Percentiles rank a stretch among this genome's conserved stretches.
These are phyloP conservation scores for Candida glucosophila DNA, from an alignment of 1,139 yeast genomes.

Conservation along the genomic window DNA sequence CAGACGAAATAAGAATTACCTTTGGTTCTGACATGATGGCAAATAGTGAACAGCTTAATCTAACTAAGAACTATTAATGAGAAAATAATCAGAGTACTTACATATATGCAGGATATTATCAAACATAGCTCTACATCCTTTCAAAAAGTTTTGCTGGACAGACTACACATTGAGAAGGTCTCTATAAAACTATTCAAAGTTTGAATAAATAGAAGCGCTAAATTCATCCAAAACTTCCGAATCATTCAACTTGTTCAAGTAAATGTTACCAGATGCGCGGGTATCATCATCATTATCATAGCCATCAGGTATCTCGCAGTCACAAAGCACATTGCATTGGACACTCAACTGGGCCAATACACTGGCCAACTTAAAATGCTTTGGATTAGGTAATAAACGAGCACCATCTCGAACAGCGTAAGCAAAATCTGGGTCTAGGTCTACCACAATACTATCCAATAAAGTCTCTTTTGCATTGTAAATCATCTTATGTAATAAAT, in stretches of 20 bases:
- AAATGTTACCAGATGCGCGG: conserved; percentile 34
- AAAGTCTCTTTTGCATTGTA: conserved; percentile 21
- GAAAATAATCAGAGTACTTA: neutral
- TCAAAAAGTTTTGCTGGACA: neutral
- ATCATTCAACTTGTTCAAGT: conserved; percentile 38
- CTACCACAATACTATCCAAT: conserved; percentile 16
- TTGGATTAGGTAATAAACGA: conserved; percentile 10
- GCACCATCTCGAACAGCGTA: neutral
- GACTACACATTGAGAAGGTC: too few species aligned
- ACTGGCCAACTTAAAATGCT: conserved; percentile 53
- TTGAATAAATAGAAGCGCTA: conserved; percentile 85
- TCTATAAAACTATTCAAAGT: conserved; percentile 47
- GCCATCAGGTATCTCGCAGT: conserved; percentile 25
- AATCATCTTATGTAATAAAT: conserved; percentile 23
- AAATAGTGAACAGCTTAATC: conserved; percentile 1
- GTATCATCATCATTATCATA: conserved; percentile 38
- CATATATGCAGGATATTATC: conserved; percentile 1
- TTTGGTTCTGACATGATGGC: conserved; percentile 22
- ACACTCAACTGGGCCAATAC: conserved; percentile 59
- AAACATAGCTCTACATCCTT: neutral
- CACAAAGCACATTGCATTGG: conserved; percentile 52
- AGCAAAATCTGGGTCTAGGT: conserved; percentile 11
- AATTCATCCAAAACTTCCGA: conserved; percentile 72
- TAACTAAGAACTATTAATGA: neutral
- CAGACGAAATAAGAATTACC: conserved; percentile 62